These are phyloP conservation scores for Sporothrix variecibatus DNA, from an alignment of 2,329 filamentous ascomycete genomes.

Conservation along the genomic window DNA sequence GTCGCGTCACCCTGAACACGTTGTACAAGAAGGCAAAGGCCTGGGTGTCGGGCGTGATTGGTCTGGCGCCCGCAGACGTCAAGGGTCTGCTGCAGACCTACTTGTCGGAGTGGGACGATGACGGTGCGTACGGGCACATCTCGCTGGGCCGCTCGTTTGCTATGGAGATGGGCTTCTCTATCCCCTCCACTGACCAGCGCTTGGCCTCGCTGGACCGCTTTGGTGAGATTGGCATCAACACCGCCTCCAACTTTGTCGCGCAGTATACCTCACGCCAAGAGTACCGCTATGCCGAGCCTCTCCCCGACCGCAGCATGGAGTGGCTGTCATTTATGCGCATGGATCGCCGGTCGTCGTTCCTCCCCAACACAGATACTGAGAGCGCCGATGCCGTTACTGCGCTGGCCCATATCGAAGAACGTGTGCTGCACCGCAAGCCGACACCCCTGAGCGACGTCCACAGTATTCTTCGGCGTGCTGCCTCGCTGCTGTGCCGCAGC, in stretches of 20 bases:
- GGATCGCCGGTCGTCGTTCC: conserved; percentile 54
- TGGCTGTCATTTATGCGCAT: conserved; percentile 63
- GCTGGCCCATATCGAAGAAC: conserved; percentile 71
- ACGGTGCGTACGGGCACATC: conserved; percentile 86
- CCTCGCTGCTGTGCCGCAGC: conserved; percentile 80
- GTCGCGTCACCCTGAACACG: conserved; percentile 74
- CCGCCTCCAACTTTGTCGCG: conserved; percentile 91
- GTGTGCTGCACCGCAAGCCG: conserved; percentile 67
- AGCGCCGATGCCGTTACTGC: conserved; percentile 63
- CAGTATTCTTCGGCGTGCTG: conserved; percentile 79
- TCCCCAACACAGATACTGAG: conserved; percentile 54
- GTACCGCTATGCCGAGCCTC: conserved; percentile 81
- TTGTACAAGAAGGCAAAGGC: conserved; percentile 74
- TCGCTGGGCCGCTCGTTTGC: conserved; percentile 93
- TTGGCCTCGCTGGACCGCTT: conserved; percentile 78
- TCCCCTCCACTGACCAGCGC: conserved; percentile 83
- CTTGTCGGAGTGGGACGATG: conserved; percentile 90
- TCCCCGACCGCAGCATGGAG: conserved; percentile 68
- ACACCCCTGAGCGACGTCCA: conserved; percentile 75
- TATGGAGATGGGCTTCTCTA: conserved; percentile 83
- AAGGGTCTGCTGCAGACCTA: conserved; percentile 97
- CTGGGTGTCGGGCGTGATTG: conserved; percentile 81
- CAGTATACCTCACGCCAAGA: conserved; percentile 97
- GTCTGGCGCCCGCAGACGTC: conserved; percentile 85
- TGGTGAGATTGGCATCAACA: conserved; percentile 76